Conservation (phyloP, 257 asterid species). For the Salvia miltiorrhiza region DNA sequence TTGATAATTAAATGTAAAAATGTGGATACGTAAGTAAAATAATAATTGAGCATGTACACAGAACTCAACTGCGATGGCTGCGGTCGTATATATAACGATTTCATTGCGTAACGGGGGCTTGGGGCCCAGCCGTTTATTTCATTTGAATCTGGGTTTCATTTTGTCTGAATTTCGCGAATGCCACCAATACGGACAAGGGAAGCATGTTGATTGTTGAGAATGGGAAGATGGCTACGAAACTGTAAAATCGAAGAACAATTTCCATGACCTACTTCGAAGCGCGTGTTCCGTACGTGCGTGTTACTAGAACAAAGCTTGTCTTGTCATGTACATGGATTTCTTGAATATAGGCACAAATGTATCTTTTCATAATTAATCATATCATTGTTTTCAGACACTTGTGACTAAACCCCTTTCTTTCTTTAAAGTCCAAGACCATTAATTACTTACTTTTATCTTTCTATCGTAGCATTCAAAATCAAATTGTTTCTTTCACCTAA, state of each 20-base stretch:
- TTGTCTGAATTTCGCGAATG: conserved; percentile 51
- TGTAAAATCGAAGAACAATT: conserved; percentile 27
- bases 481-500: not conserved
- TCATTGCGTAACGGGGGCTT: conserved; percentile 23
- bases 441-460: not conserved
- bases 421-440: not conserved
- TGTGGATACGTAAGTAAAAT: conserved; percentile 12
- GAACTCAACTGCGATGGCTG: conserved; percentile 23
- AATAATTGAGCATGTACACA: conserved; percentile 18
- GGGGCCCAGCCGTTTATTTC: conserved; percentile 38
- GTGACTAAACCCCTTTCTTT: no score
- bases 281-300: conserved; percentile 6
- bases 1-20: not conserved
- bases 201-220: conserved; percentile 23
- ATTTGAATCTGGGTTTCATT: conserved; percentile 71
- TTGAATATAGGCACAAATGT: not conserved
- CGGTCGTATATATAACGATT: conserved; percentile 49
- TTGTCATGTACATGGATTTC: not conserved
- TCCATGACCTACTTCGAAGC: not conserved
- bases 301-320: conserved; percentile 1
- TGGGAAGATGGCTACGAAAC: conserved; percentile 36
- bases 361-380: not conserved
- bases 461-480: not conserved
- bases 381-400: not conserved
- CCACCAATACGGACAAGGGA: conserved; percentile 27